A percentile compares a stretch with the other conserved stretches of the same genome.
These are phyloP conservation scores for Prunus kanzakura DNA, from an alignment of 306 rosid genomes.

Conservation along the genomic window DNA sequence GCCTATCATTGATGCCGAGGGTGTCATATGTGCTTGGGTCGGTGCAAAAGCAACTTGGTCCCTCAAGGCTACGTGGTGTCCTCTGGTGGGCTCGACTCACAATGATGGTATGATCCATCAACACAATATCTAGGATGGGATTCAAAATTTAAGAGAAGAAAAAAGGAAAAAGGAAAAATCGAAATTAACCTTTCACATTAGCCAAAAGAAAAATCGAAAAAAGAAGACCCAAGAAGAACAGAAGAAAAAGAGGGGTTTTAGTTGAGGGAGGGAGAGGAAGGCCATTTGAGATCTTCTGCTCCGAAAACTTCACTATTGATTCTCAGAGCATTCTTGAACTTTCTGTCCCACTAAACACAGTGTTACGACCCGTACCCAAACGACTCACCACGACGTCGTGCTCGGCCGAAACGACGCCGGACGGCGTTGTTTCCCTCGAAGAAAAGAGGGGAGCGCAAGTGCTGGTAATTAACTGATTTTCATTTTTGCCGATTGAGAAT, in stretches of 20 bases:
- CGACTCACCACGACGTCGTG: background rate
- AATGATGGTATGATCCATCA: no score
- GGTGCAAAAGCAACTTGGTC: no score
- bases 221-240: background rate
- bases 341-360: background rate
- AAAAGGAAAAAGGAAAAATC: background rate
- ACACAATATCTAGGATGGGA: no score
- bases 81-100: no score
- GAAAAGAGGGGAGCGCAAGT: background rate
- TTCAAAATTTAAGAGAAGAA: no score
- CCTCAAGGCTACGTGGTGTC: no score
- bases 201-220: background rate
- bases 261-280: background rate
- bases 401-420: background rate
- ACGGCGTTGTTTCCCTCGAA: background rate
- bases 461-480: no score
- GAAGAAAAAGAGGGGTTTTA: background rate
- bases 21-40: no score
- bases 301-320: no score
- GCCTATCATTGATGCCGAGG: no score
- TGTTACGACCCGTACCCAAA: background rate
- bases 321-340: no score
- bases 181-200: background rate
- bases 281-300: background rate
- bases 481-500: no score